These are phyloP conservation scores for Trichomonas vaginalis DNA, from an alignment of 208 protist genomes.

Conservation along the genomic window DNA sequence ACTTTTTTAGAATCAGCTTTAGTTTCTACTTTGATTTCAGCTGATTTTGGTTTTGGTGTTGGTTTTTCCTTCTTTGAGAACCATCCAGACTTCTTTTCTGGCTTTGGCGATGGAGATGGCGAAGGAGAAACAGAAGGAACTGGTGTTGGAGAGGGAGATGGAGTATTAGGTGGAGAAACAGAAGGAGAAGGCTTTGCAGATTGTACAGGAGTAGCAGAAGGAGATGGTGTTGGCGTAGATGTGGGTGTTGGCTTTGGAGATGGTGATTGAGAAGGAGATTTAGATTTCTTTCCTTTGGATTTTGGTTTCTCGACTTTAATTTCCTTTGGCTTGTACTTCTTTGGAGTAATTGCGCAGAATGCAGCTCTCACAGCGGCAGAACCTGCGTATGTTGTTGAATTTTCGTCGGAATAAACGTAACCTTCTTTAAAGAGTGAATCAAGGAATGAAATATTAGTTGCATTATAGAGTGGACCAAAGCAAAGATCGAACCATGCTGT, in stretches of 20 bases:
- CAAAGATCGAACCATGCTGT: not conserved
- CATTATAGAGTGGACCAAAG: not conserved
- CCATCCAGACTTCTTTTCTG: not conserved
- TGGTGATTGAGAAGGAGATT: not conserved
- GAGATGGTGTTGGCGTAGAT: not conserved
- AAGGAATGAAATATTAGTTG: not conserved
- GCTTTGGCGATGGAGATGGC: not conserved
- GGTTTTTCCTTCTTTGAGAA: not conserved
- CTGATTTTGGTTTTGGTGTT: too few relatives aligned
- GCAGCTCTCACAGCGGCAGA: not conserved
- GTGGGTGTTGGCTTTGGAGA: not conserved
- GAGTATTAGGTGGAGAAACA: too few relatives aligned
- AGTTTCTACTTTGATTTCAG: too few relatives aligned
- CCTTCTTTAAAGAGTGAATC: not conserved
- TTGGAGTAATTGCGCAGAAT: not conserved
- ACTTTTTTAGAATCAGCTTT: not conserved
- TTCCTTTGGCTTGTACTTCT: not conserved
- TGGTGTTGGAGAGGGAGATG: not conserved
- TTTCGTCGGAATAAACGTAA: not conserved
- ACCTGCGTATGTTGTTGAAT: not conserved
- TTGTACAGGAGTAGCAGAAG: not conserved
- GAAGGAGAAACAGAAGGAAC: too few relatives aligned
- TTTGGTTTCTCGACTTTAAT: not conserved
- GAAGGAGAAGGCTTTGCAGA: not conserved
- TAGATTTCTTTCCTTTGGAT: not conserved